Evolutionary conservation across 352 stramenopile genomes (phyloP).

Genomic region (Globisporangium heterothallicum): DNA sequence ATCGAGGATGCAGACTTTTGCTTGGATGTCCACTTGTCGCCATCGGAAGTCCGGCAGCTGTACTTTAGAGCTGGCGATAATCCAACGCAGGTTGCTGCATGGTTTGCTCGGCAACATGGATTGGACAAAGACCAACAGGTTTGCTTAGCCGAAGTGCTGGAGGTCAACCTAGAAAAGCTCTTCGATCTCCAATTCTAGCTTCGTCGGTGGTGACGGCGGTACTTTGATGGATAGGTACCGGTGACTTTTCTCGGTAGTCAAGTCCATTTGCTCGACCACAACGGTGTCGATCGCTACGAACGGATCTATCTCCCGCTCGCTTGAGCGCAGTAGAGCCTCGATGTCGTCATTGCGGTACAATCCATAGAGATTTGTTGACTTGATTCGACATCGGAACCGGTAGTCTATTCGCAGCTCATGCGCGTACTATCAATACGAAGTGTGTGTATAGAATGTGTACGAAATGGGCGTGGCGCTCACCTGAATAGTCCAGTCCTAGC

Average conservation of each 20-base stretch:
- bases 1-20: slow-evolving; percentile 16
- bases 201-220: slow-evolving; percentile 23
- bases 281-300: slow-evolving; percentile 57
- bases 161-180: slow-evolving; percentile 57
- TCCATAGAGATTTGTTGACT: slow-evolving; percentile 56
- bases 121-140: slow-evolving; percentile 21
- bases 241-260: slow-evolving; percentile 49
- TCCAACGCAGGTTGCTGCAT: slow-evolving; percentile 16
- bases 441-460: neutral
- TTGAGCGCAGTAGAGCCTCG: slow-evolving; percentile 32
- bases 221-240: slow-evolving; percentile 48
- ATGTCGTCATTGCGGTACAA: slow-evolving; percentile 64
- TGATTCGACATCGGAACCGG: slow-evolving; percentile 71
- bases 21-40: slow-evolving; percentile 36
- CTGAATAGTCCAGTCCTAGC: slow-evolving; percentile 38
- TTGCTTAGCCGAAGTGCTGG: slow-evolving; percentile 27
- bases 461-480: slow-evolving; percentile 17
- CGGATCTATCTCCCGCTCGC: slow-evolving; percentile 26
- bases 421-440: neutral
- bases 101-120: slow-evolving; percentile 25
- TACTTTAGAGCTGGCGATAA: slow-evolving; percentile 28
- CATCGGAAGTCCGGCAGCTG: slow-evolving; percentile 33
- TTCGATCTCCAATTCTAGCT: slow-evolving; percentile 53
- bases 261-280: slow-evolving; percentile 66
- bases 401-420: slow-evolving; percentile 21